Evolutionary conservation across 129 eudicot genomes (phyloP).

Genomic region (Artemisia argyi): DNA sequence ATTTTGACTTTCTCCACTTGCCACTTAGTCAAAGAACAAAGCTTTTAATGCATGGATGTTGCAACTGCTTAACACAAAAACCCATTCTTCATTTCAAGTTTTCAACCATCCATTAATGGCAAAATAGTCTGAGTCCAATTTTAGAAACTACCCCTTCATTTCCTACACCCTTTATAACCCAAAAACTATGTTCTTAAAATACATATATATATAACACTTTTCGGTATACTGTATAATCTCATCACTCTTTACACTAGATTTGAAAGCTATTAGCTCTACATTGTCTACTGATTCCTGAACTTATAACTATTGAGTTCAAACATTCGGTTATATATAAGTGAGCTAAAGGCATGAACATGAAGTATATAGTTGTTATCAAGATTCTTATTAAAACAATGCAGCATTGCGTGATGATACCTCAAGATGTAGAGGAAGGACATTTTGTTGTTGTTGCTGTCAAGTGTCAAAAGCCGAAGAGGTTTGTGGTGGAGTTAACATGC

Average conservation of each 20-base stretch:
- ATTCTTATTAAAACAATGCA: conserved; percentile 25
- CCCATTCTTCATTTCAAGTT: background rate
- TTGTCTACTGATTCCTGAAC: too few relatives aligned
- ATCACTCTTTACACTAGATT: background rate
- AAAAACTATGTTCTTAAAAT: conserved; percentile 15
- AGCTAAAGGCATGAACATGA: conserved; percentile 2
- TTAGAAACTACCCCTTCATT: conserved; percentile 17
- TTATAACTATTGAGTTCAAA: too few relatives aligned
- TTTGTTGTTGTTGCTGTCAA: conserved; percentile 51
- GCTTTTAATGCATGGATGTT: conserved; percentile 14
- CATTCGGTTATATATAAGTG: background rate
- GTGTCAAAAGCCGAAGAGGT: conserved; percentile 49
- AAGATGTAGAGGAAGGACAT: conserved; percentile 50
- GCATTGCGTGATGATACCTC: conserved; percentile 20
- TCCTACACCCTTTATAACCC: conserved; percentile 8
- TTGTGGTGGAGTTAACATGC: conserved; percentile 48
- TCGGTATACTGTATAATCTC: background rate
- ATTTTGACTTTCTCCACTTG: conserved; percentile 11
- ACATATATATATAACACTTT: background rate
- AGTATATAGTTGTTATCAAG: conserved; percentile 23
- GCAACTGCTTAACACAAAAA: background rate
- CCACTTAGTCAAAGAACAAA: conserved; percentile 4
- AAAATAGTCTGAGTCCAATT: background rate
- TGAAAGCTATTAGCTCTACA: background rate
- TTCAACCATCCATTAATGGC: background rate